These are phyloP conservation scores for Neofusicoccum ribis DNA, from an alignment of 2,329 filamentous ascomycete species.

Conservation along the genomic window DNA sequence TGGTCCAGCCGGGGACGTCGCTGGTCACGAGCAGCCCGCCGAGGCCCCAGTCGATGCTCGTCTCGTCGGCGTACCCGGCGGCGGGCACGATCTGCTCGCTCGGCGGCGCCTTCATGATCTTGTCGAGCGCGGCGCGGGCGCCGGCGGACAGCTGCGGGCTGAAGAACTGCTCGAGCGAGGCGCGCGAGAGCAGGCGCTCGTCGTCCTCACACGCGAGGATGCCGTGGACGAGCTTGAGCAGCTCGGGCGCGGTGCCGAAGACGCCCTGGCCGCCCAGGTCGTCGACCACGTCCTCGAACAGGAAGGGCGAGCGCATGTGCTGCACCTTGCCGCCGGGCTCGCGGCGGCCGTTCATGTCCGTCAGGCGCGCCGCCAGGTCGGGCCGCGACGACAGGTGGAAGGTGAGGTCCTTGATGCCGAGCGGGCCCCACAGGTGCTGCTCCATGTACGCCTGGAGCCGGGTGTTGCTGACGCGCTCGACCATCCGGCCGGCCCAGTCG, in stretches of 20 bases:
- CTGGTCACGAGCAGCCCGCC: constrained; percentile 31
- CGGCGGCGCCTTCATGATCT: background rate
- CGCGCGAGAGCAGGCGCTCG: constrained; percentile 27
- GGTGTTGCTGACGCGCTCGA: constrained; percentile 27
- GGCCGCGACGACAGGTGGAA: constrained; percentile 23
- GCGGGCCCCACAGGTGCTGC: constrained; percentile 26
- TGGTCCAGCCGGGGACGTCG: constrained; percentile 29
- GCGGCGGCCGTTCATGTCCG: constrained; percentile 28
- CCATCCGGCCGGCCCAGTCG: constrained; percentile 30
- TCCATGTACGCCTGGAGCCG: constrained; percentile 29
- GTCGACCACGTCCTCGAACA: constrained; percentile 20
- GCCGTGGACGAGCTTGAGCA: constrained; percentile 33
- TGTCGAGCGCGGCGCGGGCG: constrained; percentile 16
- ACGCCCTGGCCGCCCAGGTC: constrained; percentile 19
- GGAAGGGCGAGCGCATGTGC: constrained; percentile 12
- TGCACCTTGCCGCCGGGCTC: constrained; percentile 23
- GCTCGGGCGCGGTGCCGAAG: constrained; percentile 26
- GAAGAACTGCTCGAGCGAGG: constrained; percentile 33
- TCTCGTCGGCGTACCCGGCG: constrained; percentile 25
- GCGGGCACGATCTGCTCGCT: background rate
- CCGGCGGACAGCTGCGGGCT: constrained; percentile 29
- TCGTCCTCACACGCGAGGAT: constrained; percentile 31
- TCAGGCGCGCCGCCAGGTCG: constrained; percentile 16
- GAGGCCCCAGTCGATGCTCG: constrained; percentile 32
- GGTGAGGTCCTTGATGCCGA: constrained; percentile 28